Evolutionary conservation across 306 rosid genomes (phyloP).

Genomic region (Cyclanthera cordifolia): DNA sequence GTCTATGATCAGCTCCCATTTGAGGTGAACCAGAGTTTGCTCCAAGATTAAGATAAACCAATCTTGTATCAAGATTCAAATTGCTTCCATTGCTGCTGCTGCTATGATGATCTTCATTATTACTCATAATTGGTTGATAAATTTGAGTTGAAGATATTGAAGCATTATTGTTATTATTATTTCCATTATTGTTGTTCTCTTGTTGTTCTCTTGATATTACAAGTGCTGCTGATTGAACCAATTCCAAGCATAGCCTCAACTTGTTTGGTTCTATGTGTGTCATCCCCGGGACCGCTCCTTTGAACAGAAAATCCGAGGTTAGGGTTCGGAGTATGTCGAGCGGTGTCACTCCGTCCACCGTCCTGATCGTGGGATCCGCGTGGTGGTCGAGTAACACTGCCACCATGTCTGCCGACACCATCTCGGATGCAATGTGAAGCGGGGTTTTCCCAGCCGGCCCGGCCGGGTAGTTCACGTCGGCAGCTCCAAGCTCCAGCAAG

Average conservation of each 20-base stretch:
- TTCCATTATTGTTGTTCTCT: slow-evolving; percentile 32
- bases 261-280: slow-evolving; percentile 91
- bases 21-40: slow-evolving; percentile 31
- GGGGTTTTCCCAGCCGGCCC: slow-evolving; percentile 82
- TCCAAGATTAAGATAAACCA: slow-evolving; percentile 90
- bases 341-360: slow-evolving; percentile 66
- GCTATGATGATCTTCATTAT: slow-evolving; percentile 53
- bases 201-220: slow-evolving; percentile 91
- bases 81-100: slow-evolving; percentile 38
- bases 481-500: slow-evolving; percentile 79
- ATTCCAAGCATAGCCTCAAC: slow-evolving; percentile 76
- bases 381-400: slow-evolving; percentile 96
- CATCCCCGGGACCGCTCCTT: slow-evolving; percentile 93
- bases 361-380: slow-evolving; percentile 84
- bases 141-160: slow-evolving; percentile 41
- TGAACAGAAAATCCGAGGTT: slow-evolving; percentile 92
- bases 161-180: slow-evolving; percentile 18
- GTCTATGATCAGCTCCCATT: slow-evolving; percentile 27
- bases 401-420: slow-evolving; percentile 98
- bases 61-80: slow-evolving; percentile 61
- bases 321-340: slow-evolving; percentile 91
- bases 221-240: slow-evolving; percentile 89
- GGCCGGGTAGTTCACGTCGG: slow-evolving; percentile 67
- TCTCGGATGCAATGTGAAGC: slow-evolving; percentile 69
- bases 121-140: slow-evolving; percentile 52